Evolutionary conservation across 768 basidiomycete genomes (phyloP), one percentile per base, ranked within the genome.

Genomic region (Suillus paluster): DNA sequence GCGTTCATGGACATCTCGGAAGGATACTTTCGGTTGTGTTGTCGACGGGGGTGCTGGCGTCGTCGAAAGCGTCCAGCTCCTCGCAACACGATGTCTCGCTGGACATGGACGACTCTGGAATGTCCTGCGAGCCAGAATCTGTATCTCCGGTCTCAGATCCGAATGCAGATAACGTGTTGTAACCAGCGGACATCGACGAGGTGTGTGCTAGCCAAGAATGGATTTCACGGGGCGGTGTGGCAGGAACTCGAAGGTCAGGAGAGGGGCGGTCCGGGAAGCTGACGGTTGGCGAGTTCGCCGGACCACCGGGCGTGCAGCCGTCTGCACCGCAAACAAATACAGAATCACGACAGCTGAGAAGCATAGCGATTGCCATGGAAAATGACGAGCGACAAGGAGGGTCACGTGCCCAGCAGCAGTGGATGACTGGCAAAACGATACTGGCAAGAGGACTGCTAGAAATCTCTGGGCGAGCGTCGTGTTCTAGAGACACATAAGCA

Each of bases 351-450:
- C 19, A 50, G 19, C 49, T 27, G n/a, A 27, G 49, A 50, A 50
- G 49, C 30, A 19, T 30, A n/a, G 12, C 19, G 11, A 50, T 6
- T 3, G 49, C 33, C 11, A n/a, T n/a, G 11, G 49, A 71, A 68
- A 92, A 92, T 0, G 80, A 64, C 3, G 86, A 85, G 1, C 91
- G 81, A n/a, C 66, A 61, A 10, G 69, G 66, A 1, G 88, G 84
- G 57, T 85, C 78, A 3, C 74, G 76, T 48, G 80, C 73, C 90
- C 90, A 93, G 66, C 86, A 88, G 6, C 68, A 45, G 12, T 75
- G 73, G 23, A 93, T 74, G 57, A 90, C 73, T 67, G 77, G 76
- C 44, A 80, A 71, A 4, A 71, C 69, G 1, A 77, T 66, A 2
- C 71, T 73, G 53, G 72, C 68, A 66, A 79, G 67, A 56, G 71